Conservation (phyloP, 306 rosid species). For the Malus asiatica region DNA sequence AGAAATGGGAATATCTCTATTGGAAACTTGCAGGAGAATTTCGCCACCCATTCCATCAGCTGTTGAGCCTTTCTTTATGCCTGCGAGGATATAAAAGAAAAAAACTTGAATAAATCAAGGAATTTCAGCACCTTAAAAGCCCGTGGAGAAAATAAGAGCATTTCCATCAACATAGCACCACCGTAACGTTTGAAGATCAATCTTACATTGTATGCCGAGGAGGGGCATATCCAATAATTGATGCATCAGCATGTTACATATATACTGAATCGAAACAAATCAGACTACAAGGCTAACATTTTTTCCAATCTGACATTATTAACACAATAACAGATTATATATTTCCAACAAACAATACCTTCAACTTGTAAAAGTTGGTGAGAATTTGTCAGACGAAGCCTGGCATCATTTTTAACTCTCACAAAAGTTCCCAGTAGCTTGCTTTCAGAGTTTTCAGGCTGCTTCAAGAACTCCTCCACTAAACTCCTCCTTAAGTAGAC, state of each 20-base stretch:
- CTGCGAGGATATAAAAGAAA: constrained; percentile 30
- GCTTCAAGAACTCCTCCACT: neutral
- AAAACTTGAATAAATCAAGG: neutral
- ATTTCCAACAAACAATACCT: neutral
- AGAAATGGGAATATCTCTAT: constrained; percentile 30
- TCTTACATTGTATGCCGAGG: neutral
- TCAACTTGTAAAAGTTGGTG: constrained; percentile 2
- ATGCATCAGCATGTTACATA: neutral
- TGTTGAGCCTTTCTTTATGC: constrained; percentile 17
- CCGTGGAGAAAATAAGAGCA: neutral
- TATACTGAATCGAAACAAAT: neutral
- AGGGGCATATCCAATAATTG: neutral
- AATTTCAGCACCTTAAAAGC: neutral
- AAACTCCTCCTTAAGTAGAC: constrained; percentile 7
- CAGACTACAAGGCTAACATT: neutral
- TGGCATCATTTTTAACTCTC: constrained; percentile 9
- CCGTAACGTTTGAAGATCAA: neutral
- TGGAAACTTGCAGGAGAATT: constrained; percentile 49
- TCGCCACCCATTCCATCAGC: constrained; percentile 9
- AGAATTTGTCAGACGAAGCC: neutral
- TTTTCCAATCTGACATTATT: neutral
- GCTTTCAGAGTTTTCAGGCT: neutral
- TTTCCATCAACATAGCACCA: neutral
- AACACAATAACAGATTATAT: neutral
- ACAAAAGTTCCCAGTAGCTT: constrained; percentile 6